These are phyloP conservation scores for Phytophthora ohioensis DNA, from an alignment of 352 stramenopile species.

Conservation along the genomic window DNA sequence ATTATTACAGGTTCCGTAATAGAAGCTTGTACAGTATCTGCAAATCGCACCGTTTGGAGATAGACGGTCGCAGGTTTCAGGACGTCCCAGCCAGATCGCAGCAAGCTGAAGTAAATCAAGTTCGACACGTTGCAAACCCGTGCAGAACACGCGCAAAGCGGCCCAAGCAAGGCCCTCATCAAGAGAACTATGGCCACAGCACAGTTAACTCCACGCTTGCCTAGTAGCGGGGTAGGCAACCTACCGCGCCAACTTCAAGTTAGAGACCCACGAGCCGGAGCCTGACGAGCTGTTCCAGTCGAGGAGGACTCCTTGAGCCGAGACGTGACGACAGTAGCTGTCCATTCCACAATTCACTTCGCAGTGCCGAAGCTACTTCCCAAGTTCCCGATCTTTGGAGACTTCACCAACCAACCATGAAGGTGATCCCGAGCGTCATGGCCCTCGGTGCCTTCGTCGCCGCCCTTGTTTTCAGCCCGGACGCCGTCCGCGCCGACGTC, in stretches of 20 bases:
- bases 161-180: not conserved
- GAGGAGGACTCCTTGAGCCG: too few relatives aligned
- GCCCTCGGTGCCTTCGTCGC: constrained; percentile 27
- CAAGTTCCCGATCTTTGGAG: constrained; percentile 12
- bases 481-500: constrained; percentile 25
- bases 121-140: constrained; percentile 27
- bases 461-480: constrained; percentile 23
- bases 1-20: constrained; percentile 4
- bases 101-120: constrained; percentile 34
- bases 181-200: constrained; percentile 1
- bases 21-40: not conserved
- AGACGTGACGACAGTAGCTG: too few relatives aligned
- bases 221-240: too few relatives aligned
- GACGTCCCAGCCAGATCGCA: constrained; percentile 5
- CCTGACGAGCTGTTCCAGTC: not conserved
- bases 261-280: not conserved
- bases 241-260: constrained; percentile 19
- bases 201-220: constrained; percentile 16
- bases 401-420: constrained; percentile 29
- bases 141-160: constrained; percentile 3
- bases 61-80: constrained; percentile 11
- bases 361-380: constrained; percentile 22
- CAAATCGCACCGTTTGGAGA: constrained; percentile 6
- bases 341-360: constrained; percentile 29
- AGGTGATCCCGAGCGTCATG: constrained; percentile 30